Evolutionary conservation across 352 stramenopile species (phyloP).

Genomic region (Pythium periplocum): DNA sequence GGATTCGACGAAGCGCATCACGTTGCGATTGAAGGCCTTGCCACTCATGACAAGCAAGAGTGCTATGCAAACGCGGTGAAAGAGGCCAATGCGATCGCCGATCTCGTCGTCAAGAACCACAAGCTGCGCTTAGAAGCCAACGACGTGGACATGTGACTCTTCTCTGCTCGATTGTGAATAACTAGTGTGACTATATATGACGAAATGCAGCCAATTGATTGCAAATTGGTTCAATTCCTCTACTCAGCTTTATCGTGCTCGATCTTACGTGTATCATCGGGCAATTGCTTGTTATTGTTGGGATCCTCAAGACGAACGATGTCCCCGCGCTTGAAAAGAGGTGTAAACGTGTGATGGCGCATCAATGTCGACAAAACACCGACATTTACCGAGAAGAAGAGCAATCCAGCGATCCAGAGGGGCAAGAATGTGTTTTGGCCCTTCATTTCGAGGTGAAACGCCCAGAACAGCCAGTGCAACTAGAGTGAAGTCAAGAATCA

Average conservation of each 20-base stretch:
- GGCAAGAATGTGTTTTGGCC: conserved; percentile 85
- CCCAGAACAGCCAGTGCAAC: conserved; percentile 88
- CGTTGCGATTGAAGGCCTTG: conserved; percentile 56
- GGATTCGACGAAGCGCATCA: conserved; percentile 63
- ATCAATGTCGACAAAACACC: conserved; percentile 73
- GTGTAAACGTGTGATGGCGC: conserved; percentile 46
- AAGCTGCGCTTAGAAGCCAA: conserved; percentile 50
- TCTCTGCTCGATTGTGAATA: no score
- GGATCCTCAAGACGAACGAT: conserved; percentile 27
- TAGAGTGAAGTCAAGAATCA: conserved; percentile 9
- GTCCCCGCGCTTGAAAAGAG: conserved; percentile 44
- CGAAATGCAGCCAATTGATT: no score
- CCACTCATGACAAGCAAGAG: conserved; percentile 56
- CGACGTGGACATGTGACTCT: conserved; percentile 3
- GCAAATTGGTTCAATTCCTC: no score
- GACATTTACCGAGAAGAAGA: conserved; percentile 89
- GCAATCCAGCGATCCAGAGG: conserved; percentile 82
- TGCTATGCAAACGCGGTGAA: conserved; percentile 52
- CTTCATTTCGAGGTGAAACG: conserved; percentile 88
- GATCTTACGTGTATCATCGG: no score
- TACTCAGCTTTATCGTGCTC: no score
- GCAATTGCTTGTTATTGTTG: conserved; percentile 4
- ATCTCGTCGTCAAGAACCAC: conserved; percentile 49
- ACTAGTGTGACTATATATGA: no score
- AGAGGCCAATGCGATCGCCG: conserved; percentile 51